These are phyloP conservation scores for Candida ulmi DNA, from an alignment of 805 yeast genomes.

Conservation along the genomic window DNA sequence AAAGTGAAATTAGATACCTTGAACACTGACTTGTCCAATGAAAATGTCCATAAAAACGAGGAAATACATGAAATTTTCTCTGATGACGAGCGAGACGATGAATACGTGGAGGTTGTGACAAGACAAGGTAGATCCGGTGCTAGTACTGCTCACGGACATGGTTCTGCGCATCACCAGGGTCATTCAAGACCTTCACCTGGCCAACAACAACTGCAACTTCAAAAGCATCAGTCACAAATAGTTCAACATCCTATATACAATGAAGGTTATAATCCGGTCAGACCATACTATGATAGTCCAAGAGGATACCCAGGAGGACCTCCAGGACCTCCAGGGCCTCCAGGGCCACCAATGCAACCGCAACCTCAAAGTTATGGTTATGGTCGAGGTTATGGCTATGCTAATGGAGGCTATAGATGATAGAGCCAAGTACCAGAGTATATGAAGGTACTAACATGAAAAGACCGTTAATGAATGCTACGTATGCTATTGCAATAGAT, in stretches of 20 bases:
- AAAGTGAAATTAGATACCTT: background rate
- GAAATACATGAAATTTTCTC: too few relatives aligned
- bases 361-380: too few relatives aligned
- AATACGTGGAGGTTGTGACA: background rate
- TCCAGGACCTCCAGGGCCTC: too few relatives aligned
- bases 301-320: too few relatives aligned
- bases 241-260: too few relatives aligned
- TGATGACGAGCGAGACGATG: too few relatives aligned
- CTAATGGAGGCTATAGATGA: background rate
- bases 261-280: too few relatives aligned
- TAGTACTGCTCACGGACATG: background rate
- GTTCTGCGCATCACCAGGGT: background rate
- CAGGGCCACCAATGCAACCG: too few relatives aligned
- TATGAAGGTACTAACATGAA: too few relatives aligned
- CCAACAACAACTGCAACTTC: background rate
- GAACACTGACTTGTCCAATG: background rate
- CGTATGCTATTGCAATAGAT: too few relatives aligned
- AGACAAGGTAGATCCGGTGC: background rate
- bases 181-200: background rate
- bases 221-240: background rate
- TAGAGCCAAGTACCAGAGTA: background rate
- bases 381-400: background rate
- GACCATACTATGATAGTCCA: too few relatives aligned
- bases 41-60: background rate
- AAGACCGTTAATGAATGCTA: too few relatives aligned